Evolutionary conservation across 2,329 filamentous ascomycete genomes (phyloP).

Genomic region (Sclerotinia subarctica): DNA sequence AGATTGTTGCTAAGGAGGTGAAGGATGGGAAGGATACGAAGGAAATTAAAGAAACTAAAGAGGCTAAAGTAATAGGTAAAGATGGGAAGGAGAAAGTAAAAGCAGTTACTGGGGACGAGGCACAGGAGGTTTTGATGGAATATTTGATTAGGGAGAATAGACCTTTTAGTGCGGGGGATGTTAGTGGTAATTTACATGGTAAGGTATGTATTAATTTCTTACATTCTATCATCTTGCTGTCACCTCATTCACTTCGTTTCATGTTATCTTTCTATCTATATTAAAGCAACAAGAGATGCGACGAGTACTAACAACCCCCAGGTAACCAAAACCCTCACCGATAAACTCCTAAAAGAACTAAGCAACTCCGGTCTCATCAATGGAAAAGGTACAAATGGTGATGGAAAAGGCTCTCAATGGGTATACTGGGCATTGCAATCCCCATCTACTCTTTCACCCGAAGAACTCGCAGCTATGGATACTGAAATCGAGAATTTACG

Average conservation of each 20-base stretch:
- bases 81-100: conserved; percentile 35
- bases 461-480: conserved; percentile 23
- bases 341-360: conserved; percentile 61
- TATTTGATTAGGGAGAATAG: conserved; percentile 42
- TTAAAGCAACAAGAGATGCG: not conserved
- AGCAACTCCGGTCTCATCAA: conserved; percentile 58
- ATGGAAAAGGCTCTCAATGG: conserved; percentile 37
- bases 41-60: not conserved
- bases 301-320: conserved; percentile 22
- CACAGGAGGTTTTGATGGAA: conserved; percentile 38
- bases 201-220: conserved; percentile 41
- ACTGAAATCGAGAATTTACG: conserved; percentile 45
- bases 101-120: conserved; percentile 36
- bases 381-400: conserved; percentile 42
- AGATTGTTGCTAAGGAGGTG: conserved; percentile 2
- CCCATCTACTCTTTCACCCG: conserved; percentile 39
- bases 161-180: conserved; percentile 48
- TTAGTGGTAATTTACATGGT: conserved; percentile 60
- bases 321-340: conserved; percentile 48
- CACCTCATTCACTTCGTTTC: not conserved
- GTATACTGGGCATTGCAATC: conserved; percentile 39
- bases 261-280: not conserved
- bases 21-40: not conserved
- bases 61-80: conserved; percentile 20
- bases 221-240: not conserved